Percentiles rank a stretch among this genome's conserved stretches.
Conservation (phyloP, 1,284 basidiomycete species). For the Porogramme epimiltina region DNA sequence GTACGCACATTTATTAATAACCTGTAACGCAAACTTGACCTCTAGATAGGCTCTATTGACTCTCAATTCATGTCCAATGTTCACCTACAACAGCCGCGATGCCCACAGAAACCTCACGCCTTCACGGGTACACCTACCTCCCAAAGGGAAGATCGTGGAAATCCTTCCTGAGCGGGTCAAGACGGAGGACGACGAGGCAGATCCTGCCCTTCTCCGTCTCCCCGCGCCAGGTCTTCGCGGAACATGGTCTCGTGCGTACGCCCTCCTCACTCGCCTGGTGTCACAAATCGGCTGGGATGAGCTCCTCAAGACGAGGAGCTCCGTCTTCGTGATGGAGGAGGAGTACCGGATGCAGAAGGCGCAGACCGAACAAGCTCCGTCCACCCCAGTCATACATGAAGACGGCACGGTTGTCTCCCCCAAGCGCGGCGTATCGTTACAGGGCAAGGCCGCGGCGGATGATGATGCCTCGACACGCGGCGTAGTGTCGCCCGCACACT, state of each 20-base stretch:
- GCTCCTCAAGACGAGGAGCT: constrained; percentile 89
- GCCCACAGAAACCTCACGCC: constrained; percentile 87
- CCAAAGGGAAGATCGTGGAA: constrained; percentile 84
- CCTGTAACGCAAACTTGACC: not conserved
- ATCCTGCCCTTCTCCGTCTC: constrained; percentile 89
- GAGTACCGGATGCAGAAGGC: constrained; percentile 92
- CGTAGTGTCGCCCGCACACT: constrained; percentile 40
- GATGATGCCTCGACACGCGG: constrained; percentile 78
- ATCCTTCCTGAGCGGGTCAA: constrained; percentile 71
- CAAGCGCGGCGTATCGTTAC: constrained; percentile 17
- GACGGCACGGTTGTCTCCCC: constrained; percentile 20
- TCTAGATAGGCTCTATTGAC: constrained; percentile 77
- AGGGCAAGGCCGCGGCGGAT: constrained; percentile 22
- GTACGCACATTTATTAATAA: constrained; percentile 34
- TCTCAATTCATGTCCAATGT: constrained; percentile 99
- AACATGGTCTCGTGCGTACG: constrained; percentile 95
- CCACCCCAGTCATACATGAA: constrained; percentile 27
- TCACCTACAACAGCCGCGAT: constrained; percentile 98
- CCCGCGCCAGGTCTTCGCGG: constrained; percentile 94
- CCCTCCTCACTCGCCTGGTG: constrained; percentile 87
- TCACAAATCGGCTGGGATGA: constrained; percentile 99
- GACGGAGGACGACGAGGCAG: constrained; percentile 90
- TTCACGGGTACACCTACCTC: constrained; percentile 84
- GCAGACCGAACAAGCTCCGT: constrained; percentile 52
- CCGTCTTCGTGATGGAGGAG: constrained; percentile 99